Conservation (phyloP, 2,329 filamentous ascomycete species). For the Pyrenochaeta sp. region DNA sequence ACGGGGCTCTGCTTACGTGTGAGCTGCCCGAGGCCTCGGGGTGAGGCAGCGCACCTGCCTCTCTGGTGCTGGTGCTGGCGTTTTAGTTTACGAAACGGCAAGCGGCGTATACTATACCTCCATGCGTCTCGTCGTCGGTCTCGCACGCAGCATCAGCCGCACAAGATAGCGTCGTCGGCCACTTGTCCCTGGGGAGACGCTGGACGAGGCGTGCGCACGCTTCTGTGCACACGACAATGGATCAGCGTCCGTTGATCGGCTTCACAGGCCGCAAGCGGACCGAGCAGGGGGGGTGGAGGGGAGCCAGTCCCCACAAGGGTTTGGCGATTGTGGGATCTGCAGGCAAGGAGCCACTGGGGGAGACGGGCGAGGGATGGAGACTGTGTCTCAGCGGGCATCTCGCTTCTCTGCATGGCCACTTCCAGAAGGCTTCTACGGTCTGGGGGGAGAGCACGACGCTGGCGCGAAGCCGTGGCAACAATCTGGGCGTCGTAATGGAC, state of each 20-base stretch:
- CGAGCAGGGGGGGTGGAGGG: conserved; percentile 16
- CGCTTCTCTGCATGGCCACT: conserved; percentile 15
- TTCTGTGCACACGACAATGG: background rate
- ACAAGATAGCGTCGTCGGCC: background rate
- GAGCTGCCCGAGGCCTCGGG: conserved; percentile 18
- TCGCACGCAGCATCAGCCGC: background rate
- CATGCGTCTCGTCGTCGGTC: conserved; percentile 4
- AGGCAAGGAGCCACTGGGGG: background rate
- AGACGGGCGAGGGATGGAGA: conserved; percentile 1
- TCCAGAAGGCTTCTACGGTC: conserved; percentile 23
- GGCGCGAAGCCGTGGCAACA: conserved; percentile 21
- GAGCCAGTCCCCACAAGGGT: conserved; percentile 8
- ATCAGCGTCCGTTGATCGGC: conserved; percentile 14
- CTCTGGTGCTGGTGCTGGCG: conserved; percentile 13
- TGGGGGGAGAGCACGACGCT: conserved; percentile 26
- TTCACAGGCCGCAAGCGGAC: conserved; percentile 17
- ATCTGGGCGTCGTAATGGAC: background rate
- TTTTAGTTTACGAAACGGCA: conserved; percentile 3
- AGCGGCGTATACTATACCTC: conserved; percentile 2
- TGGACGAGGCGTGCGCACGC: background rate
- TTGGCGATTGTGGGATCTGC: conserved; percentile 17
- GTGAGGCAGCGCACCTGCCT: conserved; percentile 23
- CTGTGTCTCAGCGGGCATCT: conserved; percentile 1
- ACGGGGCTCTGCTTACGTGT: conserved; percentile 22
- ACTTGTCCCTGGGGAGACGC: background rate